A percentile compares a stretch with the other conserved stretches of the same genome.
Evolutionary conservation across 345 rosid genomes (phyloP).

Genomic region (Acer campestre): DNA sequence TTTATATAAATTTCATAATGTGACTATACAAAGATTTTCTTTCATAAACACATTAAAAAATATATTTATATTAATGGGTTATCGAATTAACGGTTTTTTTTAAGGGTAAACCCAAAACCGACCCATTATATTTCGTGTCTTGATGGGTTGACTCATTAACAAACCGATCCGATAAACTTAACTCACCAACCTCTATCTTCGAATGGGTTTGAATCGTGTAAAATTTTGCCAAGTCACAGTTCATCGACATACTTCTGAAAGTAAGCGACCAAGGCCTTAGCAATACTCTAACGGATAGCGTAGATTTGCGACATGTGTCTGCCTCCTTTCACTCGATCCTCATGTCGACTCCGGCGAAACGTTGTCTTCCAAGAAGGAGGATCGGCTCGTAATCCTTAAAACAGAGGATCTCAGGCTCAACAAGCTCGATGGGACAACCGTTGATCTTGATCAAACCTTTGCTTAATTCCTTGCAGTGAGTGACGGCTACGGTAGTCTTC

Average conservation of each 20-base stretch:
- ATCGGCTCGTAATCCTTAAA: slow-evolving; percentile 79
- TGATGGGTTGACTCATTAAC: no score
- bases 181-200: no score
- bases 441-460: slow-evolving; percentile 74
- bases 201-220: no score
- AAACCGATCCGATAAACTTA: no score
- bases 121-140: no score
- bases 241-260: slow-evolving; percentile 88
- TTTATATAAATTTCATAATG: no score
- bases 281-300: slow-evolving; percentile 92
- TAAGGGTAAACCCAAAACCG: no score
- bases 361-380: slow-evolving; percentile 71
- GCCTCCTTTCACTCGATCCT: slow-evolving; percentile 83
- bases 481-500: slow-evolving; percentile 84
- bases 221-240: no score
- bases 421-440: slow-evolving; percentile 77
- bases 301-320: slow-evolving; percentile 90
- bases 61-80: no score
- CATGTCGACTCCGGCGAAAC: slow-evolving; percentile 86
- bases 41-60: no score
- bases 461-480: slow-evolving; percentile 80
- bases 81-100: no score
- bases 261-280: slow-evolving; percentile 78
- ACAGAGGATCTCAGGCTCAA: slow-evolving; percentile 84
- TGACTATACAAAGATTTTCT: no score